These are phyloP conservation scores for Boletus coccyginus DNA, from an alignment of 768 basidiomycete genomes.

Conservation along the genomic window DNA sequence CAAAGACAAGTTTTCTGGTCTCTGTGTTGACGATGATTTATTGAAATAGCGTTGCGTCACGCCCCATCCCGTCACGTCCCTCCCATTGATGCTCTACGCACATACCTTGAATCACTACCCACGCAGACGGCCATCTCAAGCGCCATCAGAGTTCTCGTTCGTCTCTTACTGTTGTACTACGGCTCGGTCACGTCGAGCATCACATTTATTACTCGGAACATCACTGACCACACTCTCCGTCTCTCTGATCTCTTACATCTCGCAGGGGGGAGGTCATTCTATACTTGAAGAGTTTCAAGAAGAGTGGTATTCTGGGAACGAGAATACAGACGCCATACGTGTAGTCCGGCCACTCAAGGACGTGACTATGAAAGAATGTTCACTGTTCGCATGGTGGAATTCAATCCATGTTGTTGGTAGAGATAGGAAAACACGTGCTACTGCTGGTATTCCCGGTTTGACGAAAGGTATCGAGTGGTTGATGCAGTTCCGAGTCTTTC, in stretches of 20 bases:
- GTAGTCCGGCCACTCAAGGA: slow-evolving; percentile 70
- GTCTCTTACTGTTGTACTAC: slow-evolving; percentile 72
- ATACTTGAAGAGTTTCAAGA: slow-evolving; percentile 69
- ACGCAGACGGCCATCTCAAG: slow-evolving; percentile 68
- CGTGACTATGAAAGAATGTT: slow-evolving; percentile 75
- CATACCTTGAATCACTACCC: slow-evolving; percentile 64
- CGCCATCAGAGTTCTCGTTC: slow-evolving; percentile 56
- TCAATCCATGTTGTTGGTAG: slow-evolving; percentile 51
- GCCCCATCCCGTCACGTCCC: slow-evolving; percentile 8
- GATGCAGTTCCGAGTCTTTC: not conserved
- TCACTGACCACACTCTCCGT: slow-evolving; percentile 77
- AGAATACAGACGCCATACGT: slow-evolving; percentile 33
- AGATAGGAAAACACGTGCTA: slow-evolving; percentile 42
- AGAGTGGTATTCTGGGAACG: slow-evolving; percentile 51
- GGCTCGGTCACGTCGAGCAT: slow-evolving; percentile 54
- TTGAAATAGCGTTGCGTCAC: slow-evolving; percentile 22
- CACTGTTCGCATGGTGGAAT: slow-evolving; percentile 76
- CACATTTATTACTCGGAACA: slow-evolving; percentile 77
- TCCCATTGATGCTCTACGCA: slow-evolving; percentile 36
- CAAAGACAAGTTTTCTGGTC: not conserved
- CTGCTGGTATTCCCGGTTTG: slow-evolving; percentile 58
- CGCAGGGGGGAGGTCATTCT: slow-evolving; percentile 73
- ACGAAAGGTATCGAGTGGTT: slow-evolving; percentile 56
- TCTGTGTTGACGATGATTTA: slow-evolving; percentile 3
- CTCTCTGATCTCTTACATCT: slow-evolving; percentile 67